Conservation (phyloP, 2,329 filamentous ascomycete genomes). For the Hymenoscyphus scutula region DNA sequence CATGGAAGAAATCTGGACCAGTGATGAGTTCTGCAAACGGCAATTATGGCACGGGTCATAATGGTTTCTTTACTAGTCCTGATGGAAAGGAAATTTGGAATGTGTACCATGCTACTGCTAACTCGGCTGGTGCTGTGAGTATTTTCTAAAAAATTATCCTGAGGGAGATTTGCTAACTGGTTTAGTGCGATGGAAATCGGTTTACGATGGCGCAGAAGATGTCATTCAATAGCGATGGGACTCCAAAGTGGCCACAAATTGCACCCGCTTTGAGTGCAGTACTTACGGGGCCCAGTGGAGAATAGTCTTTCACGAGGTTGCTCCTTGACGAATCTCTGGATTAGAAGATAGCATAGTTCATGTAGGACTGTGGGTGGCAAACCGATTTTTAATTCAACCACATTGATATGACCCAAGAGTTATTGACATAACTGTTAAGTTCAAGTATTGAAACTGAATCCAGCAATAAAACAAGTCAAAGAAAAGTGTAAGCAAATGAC, state of each 20-base stretch:
- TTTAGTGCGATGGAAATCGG: neutral
- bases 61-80: neutral
- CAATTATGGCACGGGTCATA: neutral
- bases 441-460: no score
- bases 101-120: neutral
- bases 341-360: no score
- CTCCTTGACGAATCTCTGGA: no score
- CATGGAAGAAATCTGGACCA: slow-evolving; percentile 48
- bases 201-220: neutral
- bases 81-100: neutral
- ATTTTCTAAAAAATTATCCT: neutral
- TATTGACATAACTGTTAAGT: no score
- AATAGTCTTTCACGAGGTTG: neutral
- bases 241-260: neutral
- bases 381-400: no score
- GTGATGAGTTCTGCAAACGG: neutral
- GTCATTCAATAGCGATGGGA: neutral
- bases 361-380: no score
- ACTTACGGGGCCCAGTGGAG: neutral
- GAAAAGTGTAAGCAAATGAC: no score
- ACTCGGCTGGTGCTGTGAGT: neutral
- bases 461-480: no score
- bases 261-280: neutral
- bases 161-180: neutral
- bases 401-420: no score